These are phyloP conservation scores for Pisolithus microcarpus DNA, from an alignment of 768 basidiomycete species.

Conservation along the genomic window DNA sequence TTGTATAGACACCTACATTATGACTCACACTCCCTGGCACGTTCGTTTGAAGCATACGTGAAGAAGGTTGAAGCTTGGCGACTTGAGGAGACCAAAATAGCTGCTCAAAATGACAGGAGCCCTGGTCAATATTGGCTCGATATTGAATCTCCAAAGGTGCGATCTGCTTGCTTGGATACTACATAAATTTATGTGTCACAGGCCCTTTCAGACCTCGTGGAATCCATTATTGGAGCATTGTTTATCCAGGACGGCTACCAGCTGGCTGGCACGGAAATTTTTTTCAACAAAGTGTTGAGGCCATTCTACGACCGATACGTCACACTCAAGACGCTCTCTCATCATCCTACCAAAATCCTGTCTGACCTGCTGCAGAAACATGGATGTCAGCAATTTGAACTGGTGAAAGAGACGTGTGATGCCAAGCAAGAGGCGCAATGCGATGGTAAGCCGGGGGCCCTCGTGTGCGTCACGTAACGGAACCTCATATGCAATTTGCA, in stretches of 20 bases:
- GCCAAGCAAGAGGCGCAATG: constrained; percentile 35
- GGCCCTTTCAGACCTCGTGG: constrained; percentile 74
- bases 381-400: constrained; percentile 60
- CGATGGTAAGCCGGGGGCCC: constrained; percentile 37
- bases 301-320: constrained; percentile 79
- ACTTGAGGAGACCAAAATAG: constrained; percentile 39
- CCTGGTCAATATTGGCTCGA: constrained; percentile 76
- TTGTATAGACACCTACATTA: constrained; percentile 56
- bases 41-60: constrained; percentile 48
- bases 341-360: constrained; percentile 71
- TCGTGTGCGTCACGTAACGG: constrained; percentile 3
- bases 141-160: constrained; percentile 70
- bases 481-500: constrained; percentile 24
- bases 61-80: constrained; percentile 39
- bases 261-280: constrained; percentile 48
- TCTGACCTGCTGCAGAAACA: constrained; percentile 68
- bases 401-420: constrained; percentile 44
- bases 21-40: constrained; percentile 46
- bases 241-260: constrained; percentile 72
- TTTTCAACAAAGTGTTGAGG: constrained; percentile 62
- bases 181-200: constrained; percentile 21
- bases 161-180: constrained; percentile 3
- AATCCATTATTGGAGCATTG: constrained; percentile 72
- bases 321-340: constrained; percentile 61
- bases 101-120: constrained; percentile 40